Evolutionary conservation across 2,329 filamentous ascomycete species (phyloP), one percentile per base, ranked within the genome.

Genomic region (Neophaeococcomyces mojaviensis): DNA sequence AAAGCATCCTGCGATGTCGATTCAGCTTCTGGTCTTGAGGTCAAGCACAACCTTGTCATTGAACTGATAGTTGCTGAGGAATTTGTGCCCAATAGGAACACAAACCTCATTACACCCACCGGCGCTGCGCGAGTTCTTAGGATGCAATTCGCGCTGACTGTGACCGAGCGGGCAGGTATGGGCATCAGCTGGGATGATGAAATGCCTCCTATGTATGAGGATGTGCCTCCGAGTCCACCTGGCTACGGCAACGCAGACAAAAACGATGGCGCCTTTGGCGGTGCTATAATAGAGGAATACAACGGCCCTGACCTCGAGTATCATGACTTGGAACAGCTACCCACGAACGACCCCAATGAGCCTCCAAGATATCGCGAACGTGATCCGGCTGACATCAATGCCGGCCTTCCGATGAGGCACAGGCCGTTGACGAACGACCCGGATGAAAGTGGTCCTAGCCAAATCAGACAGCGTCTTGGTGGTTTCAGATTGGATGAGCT

Each of bases 151-250:
- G 80, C 78, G 58, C 74, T 92, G 44, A 72, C 81, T 47, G 76
- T 97, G 46, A 96, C 89, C 3, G 85, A 94, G 68, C 79, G 86
- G 49, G 78, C 79, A 16, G 90, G 90, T 15, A 77, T 95, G 62
- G 89, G 90, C 41, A 89, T 98, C 58, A 87, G 85, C 56, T 98
- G 92, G 90, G 90, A 97, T 57, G 90, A 96, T 67, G 90, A 98
- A 70, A 82, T 86, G 60, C 90, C 90, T 10, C 90, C 90, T 1
- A 79, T 94, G 55, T 98, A 98, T 67, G 84, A 92, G 65, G 88
- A 97, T 61, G 88, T 97, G 34, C 89, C 90, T 1, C 82, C 81
- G 2, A 88, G 84, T 58, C 90, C 90, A 39, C 90, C 90, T 0
- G 75, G 72, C 4, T 89, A 89, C 65, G 69, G 61, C 16, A 64